These are phyloP conservation scores for Cystobasidiaceae sp. DNA, from an alignment of 1,284 basidiomycete species.

Conservation along the genomic window DNA sequence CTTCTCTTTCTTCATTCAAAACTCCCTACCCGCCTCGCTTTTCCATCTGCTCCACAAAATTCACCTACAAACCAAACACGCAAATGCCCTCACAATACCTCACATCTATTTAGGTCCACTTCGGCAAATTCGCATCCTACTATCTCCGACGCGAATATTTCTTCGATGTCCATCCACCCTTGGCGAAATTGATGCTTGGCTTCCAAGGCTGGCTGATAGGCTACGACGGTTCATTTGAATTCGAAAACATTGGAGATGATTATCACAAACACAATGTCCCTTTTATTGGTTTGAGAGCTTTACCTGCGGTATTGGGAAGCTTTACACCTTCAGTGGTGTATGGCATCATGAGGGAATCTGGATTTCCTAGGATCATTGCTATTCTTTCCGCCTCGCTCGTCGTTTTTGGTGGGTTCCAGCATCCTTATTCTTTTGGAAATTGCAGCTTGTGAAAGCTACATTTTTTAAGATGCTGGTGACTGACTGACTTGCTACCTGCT, in stretches of 20 bases:
- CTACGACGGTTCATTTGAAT: conserved; percentile 87
- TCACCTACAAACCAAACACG: background rate
- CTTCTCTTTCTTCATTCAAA: background rate
- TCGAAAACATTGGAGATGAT: conserved; percentile 91
- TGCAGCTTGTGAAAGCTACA: background rate
- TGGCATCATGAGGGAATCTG: conserved; percentile 94
- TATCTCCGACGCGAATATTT: conserved; percentile 91
- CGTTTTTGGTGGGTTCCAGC: conserved; percentile 77
- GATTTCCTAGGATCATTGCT: conserved; percentile 82
- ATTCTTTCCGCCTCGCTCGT: conserved; percentile 80
- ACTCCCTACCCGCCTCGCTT: background rate
- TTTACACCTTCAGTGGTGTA: conserved; percentile 87
- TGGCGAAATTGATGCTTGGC: conserved; percentile 87
- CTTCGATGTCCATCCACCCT: conserved; percentile 97
- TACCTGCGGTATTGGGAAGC: conserved; percentile 85
- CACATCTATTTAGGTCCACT: conserved; percentile 82
- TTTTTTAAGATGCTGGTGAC: background rate
- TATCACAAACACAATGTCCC: conserved; percentile 83
- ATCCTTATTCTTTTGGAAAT: no score
- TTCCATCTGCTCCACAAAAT: background rate
- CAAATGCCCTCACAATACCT: background rate
- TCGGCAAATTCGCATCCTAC: conserved; percentile 68
- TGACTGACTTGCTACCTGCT: background rate
- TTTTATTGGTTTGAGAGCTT: conserved; percentile 84
- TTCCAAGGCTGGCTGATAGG: conserved; percentile 93